phyloP scores from a whole-genome alignment of 306 rosid genomes.

The Chamaecrista fasciculata region DNA sequence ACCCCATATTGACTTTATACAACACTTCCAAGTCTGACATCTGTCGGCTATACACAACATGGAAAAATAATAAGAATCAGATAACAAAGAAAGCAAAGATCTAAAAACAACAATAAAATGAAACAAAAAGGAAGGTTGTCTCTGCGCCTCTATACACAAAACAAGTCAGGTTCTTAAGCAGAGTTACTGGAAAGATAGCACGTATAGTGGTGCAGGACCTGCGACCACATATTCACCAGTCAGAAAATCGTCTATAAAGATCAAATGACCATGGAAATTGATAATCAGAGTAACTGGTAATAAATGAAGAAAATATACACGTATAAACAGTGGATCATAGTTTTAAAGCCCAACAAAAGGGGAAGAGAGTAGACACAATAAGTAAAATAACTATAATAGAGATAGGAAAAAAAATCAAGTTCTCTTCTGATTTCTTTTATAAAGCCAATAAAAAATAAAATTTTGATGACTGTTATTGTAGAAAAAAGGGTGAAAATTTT shows the following conservation, averaged over 20 bases:
- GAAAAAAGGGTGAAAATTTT: not conserved
- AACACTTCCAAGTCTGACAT: constrained; percentile 39
- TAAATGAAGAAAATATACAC: constrained; percentile 8
- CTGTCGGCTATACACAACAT: constrained; percentile 60
- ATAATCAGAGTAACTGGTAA: constrained; percentile 32
- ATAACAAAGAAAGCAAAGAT: constrained; percentile 19
- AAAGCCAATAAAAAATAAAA: constrained; percentile 17
- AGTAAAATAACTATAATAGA: constrained; percentile 10
- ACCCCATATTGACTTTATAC: constrained; percentile 48
- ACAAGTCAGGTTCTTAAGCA: constrained; percentile 60
- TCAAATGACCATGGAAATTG: constrained; percentile 43
- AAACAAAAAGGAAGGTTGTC: constrained; percentile 41
- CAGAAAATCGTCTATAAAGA: constrained; percentile 54
- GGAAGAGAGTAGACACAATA: constrained; percentile 9
- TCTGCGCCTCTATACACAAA: constrained; percentile 59
- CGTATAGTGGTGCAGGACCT: constrained; percentile 89
- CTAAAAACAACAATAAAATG: constrained; percentile 15
- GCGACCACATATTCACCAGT: constrained; percentile 86
- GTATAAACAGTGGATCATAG: constrained; percentile 21
- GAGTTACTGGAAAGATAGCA: constrained; percentile 72
- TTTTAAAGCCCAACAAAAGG: constrained; percentile 20
- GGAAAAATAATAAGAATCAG: constrained; percentile 35
- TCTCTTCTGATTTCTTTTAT: constrained; percentile 10
- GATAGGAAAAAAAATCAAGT: not conserved
- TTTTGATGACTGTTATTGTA: not conserved